Evolutionary conservation across 345 rosid species (phyloP).

Genomic region (Psidium guajava): DNA sequence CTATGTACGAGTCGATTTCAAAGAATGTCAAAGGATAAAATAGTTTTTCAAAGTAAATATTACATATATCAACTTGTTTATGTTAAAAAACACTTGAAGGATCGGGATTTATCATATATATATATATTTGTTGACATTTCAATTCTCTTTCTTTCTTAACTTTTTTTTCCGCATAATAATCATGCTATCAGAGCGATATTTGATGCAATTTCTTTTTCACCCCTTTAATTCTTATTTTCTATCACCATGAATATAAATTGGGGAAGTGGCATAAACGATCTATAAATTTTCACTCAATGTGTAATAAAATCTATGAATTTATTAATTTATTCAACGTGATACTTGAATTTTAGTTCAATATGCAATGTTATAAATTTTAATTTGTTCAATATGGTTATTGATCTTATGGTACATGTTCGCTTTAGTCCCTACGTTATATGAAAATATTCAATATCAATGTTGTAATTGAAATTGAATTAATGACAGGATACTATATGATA

Average conservation of each 20-base stretch:
- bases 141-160: neutral
- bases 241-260: neutral
- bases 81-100: neutral
- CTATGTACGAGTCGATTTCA: neutral
- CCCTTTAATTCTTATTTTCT: neutral
- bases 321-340: too few relatives aligned
- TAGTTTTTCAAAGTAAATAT: neutral
- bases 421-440: too few relatives aligned
- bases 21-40: neutral
- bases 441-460: too few relatives aligned
- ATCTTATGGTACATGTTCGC: too few relatives aligned
- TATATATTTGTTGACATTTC: neutral
- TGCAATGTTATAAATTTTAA: too few relatives aligned
- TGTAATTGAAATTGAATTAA: too few relatives aligned
- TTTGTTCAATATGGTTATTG: too few relatives aligned
- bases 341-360: too few relatives aligned
- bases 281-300: too few relatives aligned
- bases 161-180: neutral
- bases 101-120: neutral
- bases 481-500: too few relatives aligned
- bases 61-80: fast-evolving
- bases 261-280: too few relatives aligned
- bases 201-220: neutral
- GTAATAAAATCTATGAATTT: too few relatives aligned
- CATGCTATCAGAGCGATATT: fast-evolving